These are phyloP conservation scores for Irpex sp. DNA, from an alignment of 1,284 basidiomycete species.

Conservation along the genomic window DNA sequence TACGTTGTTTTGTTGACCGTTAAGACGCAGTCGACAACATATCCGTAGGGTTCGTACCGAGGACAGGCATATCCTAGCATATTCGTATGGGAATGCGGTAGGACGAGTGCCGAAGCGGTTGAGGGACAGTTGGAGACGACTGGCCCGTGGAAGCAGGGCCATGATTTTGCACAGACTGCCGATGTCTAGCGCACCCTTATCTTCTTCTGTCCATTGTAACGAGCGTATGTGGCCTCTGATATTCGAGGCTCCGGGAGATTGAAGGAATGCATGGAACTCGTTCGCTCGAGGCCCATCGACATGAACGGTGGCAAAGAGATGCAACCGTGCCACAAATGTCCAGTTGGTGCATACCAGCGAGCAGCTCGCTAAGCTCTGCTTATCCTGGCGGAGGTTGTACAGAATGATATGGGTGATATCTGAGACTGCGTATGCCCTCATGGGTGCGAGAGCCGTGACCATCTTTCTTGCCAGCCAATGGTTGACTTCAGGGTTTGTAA, in stretches of 20 bases:
- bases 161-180: background rate
- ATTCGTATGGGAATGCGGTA: background rate
- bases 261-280: background rate
- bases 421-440: background rate
- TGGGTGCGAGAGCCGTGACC: background rate
- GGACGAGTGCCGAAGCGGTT: background rate
- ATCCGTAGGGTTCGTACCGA: background rate
- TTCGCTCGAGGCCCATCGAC: background rate
- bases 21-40: background rate
- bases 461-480: background rate
- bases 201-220: background rate
- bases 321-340: conserved; percentile 5
- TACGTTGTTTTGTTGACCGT: background rate
- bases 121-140: background rate
- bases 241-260: background rate
- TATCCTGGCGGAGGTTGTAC: conserved; percentile 13
- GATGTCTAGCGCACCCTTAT: background rate
- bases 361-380: conserved; percentile 6
- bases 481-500: background rate
- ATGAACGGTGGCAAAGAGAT: conserved; percentile 11
- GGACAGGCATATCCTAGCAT: background rate
- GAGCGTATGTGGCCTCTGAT: background rate
- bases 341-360: conserved; percentile 7
- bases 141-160: background rate
- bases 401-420: conserved; percentile 13